These are phyloP conservation scores for Cucurbita moschata DNA, from an alignment of 306 rosid species.

Conservation along the genomic window DNA sequence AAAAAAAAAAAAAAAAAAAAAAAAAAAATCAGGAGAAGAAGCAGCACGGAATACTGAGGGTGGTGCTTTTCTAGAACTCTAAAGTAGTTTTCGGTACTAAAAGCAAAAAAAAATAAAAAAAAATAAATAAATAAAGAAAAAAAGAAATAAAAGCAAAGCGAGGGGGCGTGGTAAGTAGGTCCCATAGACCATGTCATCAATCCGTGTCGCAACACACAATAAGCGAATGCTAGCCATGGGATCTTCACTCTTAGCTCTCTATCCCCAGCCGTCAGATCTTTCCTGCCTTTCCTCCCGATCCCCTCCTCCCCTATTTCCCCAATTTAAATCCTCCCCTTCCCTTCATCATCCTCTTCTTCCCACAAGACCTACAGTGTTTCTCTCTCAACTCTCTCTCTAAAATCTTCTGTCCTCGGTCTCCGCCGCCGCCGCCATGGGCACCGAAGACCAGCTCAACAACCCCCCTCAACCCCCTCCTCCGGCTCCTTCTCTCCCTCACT, in stretches of 20 bases:
- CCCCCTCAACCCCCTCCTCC: conserved; percentile 4
- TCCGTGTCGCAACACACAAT: conserved; percentile 6
- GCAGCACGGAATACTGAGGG: conserved; percentile 5
- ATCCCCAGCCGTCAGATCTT: conserved; percentile 33
- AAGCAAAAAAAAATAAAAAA: not conserved
- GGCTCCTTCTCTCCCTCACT: conserved; percentile 17
- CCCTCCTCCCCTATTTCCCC: conserved; percentile 14
- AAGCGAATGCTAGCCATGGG: not conserved
- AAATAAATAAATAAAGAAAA: not conserved
- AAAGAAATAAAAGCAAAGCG: not conserved
- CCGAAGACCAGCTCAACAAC: conserved; percentile 12
- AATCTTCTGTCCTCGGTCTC: not conserved
- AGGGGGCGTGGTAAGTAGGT: not conserved
- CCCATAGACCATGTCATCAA: conserved; percentile 22
- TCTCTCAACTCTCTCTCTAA: not conserved
- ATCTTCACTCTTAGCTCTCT: not conserved
- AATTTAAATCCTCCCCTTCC: conserved; percentile 22
- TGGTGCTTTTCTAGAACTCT: not conserved
- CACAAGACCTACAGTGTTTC: conserved; percentile 16
- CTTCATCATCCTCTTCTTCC: conserved; percentile 3
- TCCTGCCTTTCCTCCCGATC: not conserved
- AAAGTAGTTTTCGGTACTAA: not conserved
- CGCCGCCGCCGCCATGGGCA: conserved; percentile 16
- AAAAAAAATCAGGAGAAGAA: not conserved
- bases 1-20: not conserved